Percentiles rank a stretch among this genome's conserved stretches.
phyloP scores from a whole-genome alignment of 2,329 filamentous ascomycete species.

The Aspergillus brasiliensis region DNA sequence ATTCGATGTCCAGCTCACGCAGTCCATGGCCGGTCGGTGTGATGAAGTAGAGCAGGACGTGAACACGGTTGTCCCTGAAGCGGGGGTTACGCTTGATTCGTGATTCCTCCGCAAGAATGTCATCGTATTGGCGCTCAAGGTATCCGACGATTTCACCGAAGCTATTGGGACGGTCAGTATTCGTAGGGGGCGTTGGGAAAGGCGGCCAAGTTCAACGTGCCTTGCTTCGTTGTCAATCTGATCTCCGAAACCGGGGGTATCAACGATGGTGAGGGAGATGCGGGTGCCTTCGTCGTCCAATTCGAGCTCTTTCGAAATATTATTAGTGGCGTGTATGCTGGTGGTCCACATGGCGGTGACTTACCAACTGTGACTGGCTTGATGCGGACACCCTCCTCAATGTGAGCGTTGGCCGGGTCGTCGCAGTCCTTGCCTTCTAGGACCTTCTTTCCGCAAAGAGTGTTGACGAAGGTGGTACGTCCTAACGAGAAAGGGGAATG shows the following conservation, averaged over 20 bases:
- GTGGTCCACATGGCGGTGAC: slow-evolving; percentile 35
- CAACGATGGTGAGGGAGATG: slow-evolving; percentile 96
- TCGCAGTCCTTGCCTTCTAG: slow-evolving; percentile 90
- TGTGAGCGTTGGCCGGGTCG: slow-evolving; percentile 81
- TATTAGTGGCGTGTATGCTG: slow-evolving; percentile 14
- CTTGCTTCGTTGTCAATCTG: slow-evolving; percentile 99
- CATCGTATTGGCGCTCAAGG: slow-evolving; percentile 98
- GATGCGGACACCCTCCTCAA: slow-evolving; percentile 97
- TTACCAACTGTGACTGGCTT: slow-evolving; percentile 96
- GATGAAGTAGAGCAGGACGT: slow-evolving; percentile 98
- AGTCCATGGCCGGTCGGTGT: slow-evolving; percentile 96
- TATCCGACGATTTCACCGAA: slow-evolving; percentile 98
- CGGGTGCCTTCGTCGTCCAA: slow-evolving; percentile 97
- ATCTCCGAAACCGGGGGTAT: slow-evolving; percentile 97
- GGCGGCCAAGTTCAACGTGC: slow-evolving; percentile 51
- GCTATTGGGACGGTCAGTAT: slow-evolving; percentile 53
- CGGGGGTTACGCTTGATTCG: slow-evolving; percentile 99
- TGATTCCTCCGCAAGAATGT: slow-evolving; percentile 98
- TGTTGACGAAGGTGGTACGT: slow-evolving; percentile 99
- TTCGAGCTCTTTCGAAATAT: slow-evolving; percentile 63
- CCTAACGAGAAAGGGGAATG: slow-evolving; percentile 55
- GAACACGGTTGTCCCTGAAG: slow-evolving; percentile 98
- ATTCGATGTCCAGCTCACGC: slow-evolving; percentile 97
- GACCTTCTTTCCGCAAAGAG: slow-evolving; percentile 92
- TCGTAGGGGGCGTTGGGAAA: not conserved